Conservation (phyloP, 805 yeast species). For the Myxozyma neglecta region DNA sequence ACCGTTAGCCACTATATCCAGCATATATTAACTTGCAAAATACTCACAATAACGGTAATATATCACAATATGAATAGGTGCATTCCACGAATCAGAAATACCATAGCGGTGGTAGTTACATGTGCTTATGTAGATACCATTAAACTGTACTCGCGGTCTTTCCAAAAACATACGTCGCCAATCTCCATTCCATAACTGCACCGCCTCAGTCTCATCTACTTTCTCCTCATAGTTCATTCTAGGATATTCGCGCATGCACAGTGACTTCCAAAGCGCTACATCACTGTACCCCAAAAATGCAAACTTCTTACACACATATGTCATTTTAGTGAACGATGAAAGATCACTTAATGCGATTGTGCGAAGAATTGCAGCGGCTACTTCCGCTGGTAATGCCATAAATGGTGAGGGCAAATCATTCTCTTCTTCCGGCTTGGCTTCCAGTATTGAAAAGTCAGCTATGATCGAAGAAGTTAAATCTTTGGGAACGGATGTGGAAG, state of each 20-base stretch:
- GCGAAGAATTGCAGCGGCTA: constrained; percentile 32
- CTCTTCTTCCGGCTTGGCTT: constrained; percentile 27
- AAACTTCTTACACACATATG: constrained; percentile 34
- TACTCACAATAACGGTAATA: constrained; percentile 66
- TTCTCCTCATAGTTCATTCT: constrained; percentile 33
- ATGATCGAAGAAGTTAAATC: constrained; percentile 3
- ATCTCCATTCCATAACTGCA: constrained; percentile 15
- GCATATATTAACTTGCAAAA: neutral
- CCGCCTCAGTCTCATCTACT: constrained; percentile 26
- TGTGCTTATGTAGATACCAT: constrained; percentile 83
- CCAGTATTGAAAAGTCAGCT: constrained; percentile 18
- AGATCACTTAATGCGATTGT: constrained; percentile 34
- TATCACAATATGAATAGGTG: constrained; percentile 80
- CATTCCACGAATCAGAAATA: constrained; percentile 62
- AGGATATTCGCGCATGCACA: constrained; percentile 35
- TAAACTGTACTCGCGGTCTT: constrained; percentile 75
- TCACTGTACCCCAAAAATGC: constrained; percentile 34
- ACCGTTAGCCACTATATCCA: neutral
- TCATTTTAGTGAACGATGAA: constrained; percentile 33
- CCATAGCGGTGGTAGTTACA: constrained; percentile 86
- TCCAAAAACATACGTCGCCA: constrained; percentile 56
- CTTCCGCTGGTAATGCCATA: constrained; percentile 29
- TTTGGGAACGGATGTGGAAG: constrained; percentile 18
- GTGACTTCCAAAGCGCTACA: constrained; percentile 33
- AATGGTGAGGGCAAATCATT: constrained; percentile 20